A percentile compares a stretch with the other conserved stretches of the same genome.
phyloP scores from a whole-genome alignment of 2,329 filamentous ascomycete genomes.

The Thelonectria discophora region DNA sequence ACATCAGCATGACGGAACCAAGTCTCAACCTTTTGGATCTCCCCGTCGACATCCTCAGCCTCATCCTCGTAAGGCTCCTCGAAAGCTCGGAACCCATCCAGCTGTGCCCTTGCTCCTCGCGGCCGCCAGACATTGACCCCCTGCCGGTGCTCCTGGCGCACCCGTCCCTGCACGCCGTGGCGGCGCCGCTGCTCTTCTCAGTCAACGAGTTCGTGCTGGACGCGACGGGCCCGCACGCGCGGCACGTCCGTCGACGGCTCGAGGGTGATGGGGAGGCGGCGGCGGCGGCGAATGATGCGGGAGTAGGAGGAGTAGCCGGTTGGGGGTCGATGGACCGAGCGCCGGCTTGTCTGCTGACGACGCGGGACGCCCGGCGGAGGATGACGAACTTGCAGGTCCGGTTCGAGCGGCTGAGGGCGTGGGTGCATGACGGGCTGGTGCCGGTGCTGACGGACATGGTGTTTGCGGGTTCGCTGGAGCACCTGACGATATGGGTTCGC shows the following conservation, averaged over 20 bases:
- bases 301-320: too few species aligned
- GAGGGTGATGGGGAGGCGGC: conserved; percentile 30
- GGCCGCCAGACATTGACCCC: conserved; percentile 31
- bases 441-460: conserved; percentile 46
- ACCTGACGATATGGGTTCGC: conserved; percentile 37
- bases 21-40: conserved; percentile 46
- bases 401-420: conserved; percentile 45
- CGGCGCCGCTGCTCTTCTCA: conserved; percentile 46
- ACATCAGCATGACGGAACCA: conserved; percentile 1
- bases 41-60: conserved; percentile 45
- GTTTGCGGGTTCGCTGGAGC: conserved; percentile 43
- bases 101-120: conserved; percentile 43
- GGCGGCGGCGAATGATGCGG: conserved; percentile 8
- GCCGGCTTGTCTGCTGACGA: conserved; percentile 35
- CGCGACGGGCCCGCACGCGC: conserved; percentile 40
- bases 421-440: conserved; percentile 43
- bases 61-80: conserved; percentile 45
- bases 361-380: conserved; percentile 38
- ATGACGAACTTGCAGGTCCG: conserved; percentile 42
- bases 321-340: not conserved
- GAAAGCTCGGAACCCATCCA: conserved; percentile 35
- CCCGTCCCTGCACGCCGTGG: conserved; percentile 45
- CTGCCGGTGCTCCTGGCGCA: conserved; percentile 46
- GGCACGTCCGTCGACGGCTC: conserved; percentile 41
- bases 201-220: conserved; percentile 46